Evolutionary conservation across 1,284 basidiomycete species (phyloP).

Genomic region (Apiotrichum gamsii): DNA sequence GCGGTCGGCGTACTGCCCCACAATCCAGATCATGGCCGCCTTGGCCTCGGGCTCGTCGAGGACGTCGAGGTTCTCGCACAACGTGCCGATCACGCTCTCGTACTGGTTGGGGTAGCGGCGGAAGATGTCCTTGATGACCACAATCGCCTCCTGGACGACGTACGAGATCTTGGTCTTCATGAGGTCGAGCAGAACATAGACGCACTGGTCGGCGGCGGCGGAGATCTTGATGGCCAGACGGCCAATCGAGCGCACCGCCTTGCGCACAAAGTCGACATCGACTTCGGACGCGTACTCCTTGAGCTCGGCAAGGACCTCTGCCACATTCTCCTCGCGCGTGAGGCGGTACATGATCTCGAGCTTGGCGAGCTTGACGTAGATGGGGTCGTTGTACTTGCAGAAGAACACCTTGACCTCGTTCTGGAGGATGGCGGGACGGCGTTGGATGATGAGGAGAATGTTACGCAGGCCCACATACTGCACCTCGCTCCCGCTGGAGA

Average conservation of each 20-base stretch:
- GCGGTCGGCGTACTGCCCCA: constrained; percentile 94
- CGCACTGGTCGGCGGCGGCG: constrained; percentile 84
- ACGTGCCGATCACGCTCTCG: constrained; percentile 89
- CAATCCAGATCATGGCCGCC: constrained; percentile 96
- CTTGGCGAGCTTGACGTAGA: constrained; percentile 98
- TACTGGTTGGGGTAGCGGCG: constrained; percentile 95
- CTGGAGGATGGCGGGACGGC: constrained; percentile 76
- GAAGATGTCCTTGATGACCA: constrained; percentile 99
- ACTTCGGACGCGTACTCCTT: constrained; percentile 99
- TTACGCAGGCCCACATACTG: constrained; percentile 97
- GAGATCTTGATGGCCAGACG: constrained; percentile 95
- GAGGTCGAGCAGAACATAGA: constrained; percentile 84
- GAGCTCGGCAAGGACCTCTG: constrained; percentile 87
- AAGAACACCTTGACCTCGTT: constrained; percentile 99
- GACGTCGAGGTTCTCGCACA: constrained; percentile 92
- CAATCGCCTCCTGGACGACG: constrained; percentile 95
- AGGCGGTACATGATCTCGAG: constrained; percentile 97
- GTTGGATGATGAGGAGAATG: constrained; percentile 92
- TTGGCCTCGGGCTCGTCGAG: constrained; percentile 98
- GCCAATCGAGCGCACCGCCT: constrained; percentile 90
- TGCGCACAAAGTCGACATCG: constrained; percentile 95
- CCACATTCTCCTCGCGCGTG: constrained; percentile 84
- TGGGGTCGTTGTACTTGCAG: constrained; percentile 99
- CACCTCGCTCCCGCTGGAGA: constrained; percentile 59
- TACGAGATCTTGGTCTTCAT: constrained; percentile 91